phyloP scores from a whole-genome alignment of 1,284 basidiomycete genomes.

The Leccinum ponderosum region DNA sequence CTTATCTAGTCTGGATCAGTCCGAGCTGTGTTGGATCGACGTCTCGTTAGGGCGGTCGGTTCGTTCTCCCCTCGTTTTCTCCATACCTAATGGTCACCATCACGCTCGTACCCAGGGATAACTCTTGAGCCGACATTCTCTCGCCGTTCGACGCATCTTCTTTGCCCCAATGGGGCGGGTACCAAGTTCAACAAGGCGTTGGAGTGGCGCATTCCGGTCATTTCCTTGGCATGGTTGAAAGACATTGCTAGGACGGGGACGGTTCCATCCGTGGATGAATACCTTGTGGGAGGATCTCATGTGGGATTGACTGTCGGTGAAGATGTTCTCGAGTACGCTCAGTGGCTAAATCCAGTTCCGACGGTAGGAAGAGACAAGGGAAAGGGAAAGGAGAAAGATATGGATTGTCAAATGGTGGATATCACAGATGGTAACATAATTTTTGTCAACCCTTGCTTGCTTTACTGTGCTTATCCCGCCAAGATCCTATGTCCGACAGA shows the following conservation, averaged over 20 bases:
- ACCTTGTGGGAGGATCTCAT: conserved; percentile 18
- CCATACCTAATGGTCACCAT: not conserved
- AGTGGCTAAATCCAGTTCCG: not conserved
- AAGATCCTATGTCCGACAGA: not conserved
- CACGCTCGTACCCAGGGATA: conserved; percentile 44
- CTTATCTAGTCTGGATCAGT: conserved; percentile 68
- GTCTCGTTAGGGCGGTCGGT: conserved; percentile 69
- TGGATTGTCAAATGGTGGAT: conserved; percentile 34
- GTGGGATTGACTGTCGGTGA: not conserved
- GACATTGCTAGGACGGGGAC: conserved; percentile 48
- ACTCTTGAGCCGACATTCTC: conserved; percentile 58
- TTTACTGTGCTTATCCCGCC: not conserved
- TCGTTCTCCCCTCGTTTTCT: conserved; percentile 15
- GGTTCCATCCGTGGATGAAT: conserved; percentile 35
- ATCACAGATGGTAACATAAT: conserved; percentile 35
- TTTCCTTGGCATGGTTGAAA: conserved; percentile 64
- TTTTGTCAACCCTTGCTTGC: not conserved
- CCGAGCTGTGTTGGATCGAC: conserved; percentile 60
- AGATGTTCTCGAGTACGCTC: not conserved
- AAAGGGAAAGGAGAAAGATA: conserved; percentile 34
- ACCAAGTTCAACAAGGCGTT: conserved; percentile 71
- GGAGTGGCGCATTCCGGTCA: conserved; percentile 68
- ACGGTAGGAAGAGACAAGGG: conserved; percentile 13
- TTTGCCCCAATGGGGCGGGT: conserved; percentile 69
- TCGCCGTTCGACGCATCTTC: conserved; percentile 63